phyloP scores from a whole-genome alignment of 1,284 basidiomycete species.

The Tausonia pullulans region DNA sequence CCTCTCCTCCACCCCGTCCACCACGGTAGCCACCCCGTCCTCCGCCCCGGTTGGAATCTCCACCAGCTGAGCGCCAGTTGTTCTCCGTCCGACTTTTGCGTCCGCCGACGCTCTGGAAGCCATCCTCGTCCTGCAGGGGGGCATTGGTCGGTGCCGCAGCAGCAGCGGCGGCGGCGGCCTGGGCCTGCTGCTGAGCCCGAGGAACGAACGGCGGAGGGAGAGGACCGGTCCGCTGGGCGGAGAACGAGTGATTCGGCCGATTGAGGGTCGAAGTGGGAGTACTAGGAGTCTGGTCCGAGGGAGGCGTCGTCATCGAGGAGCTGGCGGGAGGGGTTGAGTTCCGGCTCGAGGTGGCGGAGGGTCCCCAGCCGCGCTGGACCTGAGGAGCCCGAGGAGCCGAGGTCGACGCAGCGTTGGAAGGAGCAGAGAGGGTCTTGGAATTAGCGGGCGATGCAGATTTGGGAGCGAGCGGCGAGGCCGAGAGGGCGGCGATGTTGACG shows the following conservation, averaged over 20 bases:
- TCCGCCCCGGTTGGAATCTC: background rate
- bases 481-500: background rate
- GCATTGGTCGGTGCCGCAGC: background rate
- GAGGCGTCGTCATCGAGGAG: background rate
- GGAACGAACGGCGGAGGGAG: background rate
- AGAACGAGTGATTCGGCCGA: background rate
- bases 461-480: background rate
- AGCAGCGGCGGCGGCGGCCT: too few species aligned
- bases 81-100: background rate
- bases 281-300: background rate
- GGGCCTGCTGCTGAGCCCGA: background rate
- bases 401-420: too few species aligned
- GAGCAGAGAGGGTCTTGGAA: background rate
- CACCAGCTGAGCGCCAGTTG: conserved; percentile 1
- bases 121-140: background rate
- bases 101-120: background rate
- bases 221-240: background rate
- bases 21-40: background rate
- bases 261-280: conserved; percentile 2
- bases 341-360: too few species aligned
- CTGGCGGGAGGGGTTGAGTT: background rate
- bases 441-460: background rate
- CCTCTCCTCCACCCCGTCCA: background rate
- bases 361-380: too few species aligned
- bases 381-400: too few species aligned